Base-by-base conservation (phyloP, 129 eudicot species). In the Arctium lappa region DNA sequence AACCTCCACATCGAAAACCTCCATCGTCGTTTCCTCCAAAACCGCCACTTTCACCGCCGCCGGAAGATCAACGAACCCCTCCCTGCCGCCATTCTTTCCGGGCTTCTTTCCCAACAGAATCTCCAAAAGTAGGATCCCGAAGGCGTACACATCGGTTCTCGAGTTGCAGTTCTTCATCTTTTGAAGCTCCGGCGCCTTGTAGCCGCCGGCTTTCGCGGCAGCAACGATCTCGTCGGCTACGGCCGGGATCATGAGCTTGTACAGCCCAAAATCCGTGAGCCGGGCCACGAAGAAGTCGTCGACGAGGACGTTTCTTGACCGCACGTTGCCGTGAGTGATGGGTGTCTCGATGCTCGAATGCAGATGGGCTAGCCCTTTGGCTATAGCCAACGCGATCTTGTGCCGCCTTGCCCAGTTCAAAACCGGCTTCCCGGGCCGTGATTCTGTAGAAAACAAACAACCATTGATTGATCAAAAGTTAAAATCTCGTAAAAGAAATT, bases 1-100 rank as follows among this genome's bases (percentile, higher is more conserved):
- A 30, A 93, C 87, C 82, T 95, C 99, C 15, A 91, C 84, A 37
- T 95, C 99, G 48, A 95, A 95, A 65, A 95, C 99, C 80, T 95
- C 98, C 99, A 95, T 91, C 4, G 99, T 93, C n/a, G 98, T 90
- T 83, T 95, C 99, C 80, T 95, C 99, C 42, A 95, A 80, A 75
- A 95, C 99, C 32, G 99, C 99, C 87, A 88, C 97, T 82, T 95
- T 95, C 9, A 95, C 99, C 10, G 91, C 75, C 6, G 99, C 91
- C 40, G 99, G 99, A 72, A 95, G 85, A 79, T 95, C 99, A 65
- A 84, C 84, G 80, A 84, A 84, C 7, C 60, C 80, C 9, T 79
- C 87, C 27, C 89, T 90, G 44, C 87, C 80, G 8, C 88, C 89
- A 10, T 38, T 83, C 80, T 91, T 95, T 31, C 97, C 97, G 0